Base-by-base conservation (phyloP, 805 yeast species). In the Blastobotrys muscicola region DNA sequence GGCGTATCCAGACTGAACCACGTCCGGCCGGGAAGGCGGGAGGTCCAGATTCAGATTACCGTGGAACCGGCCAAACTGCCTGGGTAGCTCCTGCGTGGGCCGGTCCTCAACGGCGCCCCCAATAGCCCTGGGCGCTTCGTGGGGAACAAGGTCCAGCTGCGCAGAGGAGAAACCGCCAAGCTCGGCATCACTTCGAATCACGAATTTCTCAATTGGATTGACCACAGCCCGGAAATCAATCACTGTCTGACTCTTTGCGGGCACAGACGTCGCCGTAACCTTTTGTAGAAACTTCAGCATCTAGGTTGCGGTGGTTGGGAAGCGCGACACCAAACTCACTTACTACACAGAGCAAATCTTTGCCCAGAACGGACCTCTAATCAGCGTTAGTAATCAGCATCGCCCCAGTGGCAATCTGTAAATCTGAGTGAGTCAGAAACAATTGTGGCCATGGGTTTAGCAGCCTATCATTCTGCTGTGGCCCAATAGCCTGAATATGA, bases 161-260 rank as follows among this genome's bases (percentile, higher is more conserved):
- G 68, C 90, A 37, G 84, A 76, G 35, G 89, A 80, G 61, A 67
- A 84, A 0, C 95, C 95, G 1, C 90, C 90, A 42, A 85, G 66
- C 41, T 82, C 86, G 52, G 76, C 71, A 61, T 85, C 95, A 35
- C 83, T 71, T 42, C 92, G 68, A 1, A 79, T 71, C 48, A 82
- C 61, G 13, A 83, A 62, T 29, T 71, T 67, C 8, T 66, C 60
- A 35, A 79, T 56, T 8, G 75, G 74, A 12, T 68, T 38, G 26
- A 42, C 59, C 1, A 78, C 67, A n/a, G 67, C 58, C 43, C 66
- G 68, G 63, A 85, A 84, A 49, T 81, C 76, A 41, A 85, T 63
- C 10, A 85, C 59, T 2, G 76, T 68, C 41, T 66, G 61, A 32
- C 61, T 60, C 11, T 55, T 46, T 30, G 53, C 45, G 7, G 44